Conservation (phyloP, 1,139 yeast genomes). For the Hyphopichia burtonii region DNA sequence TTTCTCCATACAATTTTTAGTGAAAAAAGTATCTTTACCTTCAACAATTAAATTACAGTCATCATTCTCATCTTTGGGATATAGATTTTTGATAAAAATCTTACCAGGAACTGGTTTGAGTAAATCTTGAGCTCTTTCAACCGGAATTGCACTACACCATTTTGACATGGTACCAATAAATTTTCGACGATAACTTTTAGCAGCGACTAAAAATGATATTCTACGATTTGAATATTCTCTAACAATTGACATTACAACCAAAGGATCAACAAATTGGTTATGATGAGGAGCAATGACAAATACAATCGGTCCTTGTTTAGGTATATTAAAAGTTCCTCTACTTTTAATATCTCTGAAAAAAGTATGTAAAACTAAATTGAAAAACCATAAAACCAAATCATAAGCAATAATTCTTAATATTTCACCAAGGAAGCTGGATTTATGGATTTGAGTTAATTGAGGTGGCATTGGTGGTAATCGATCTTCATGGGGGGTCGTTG, state of each 20-base stretch:
- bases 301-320: constrained; percentile 38
- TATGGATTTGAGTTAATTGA: not conserved
- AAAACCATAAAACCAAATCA: constrained; percentile 37
- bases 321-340: constrained; percentile 42
- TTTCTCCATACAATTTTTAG: constrained; percentile 42
- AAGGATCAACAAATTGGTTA: constrained; percentile 45
- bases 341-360: constrained; percentile 44
- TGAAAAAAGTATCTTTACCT: constrained; percentile 52
- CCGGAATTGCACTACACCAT: constrained; percentile 66
- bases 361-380: constrained; percentile 37
- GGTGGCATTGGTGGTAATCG: not conserved
- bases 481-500: constrained; percentile 2
- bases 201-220: constrained; percentile 61
- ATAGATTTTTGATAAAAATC: constrained; percentile 28
- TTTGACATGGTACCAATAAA: constrained; percentile 58
- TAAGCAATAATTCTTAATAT: constrained; percentile 17
- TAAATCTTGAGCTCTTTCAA: constrained; percentile 71
- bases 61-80: constrained; percentile 13
- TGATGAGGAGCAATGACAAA: constrained; percentile 50
- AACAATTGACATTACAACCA: constrained; percentile 41
- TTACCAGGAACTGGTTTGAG: constrained; percentile 47
- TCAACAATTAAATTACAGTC: constrained; percentile 22
- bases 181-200: constrained; percentile 51
- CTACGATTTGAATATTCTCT: constrained; percentile 39
- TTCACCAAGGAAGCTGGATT: not conserved